Base-by-base conservation (phyloP, 192 early-diverging fungal genomes). In the Cladochytrium replicatum region DNA sequence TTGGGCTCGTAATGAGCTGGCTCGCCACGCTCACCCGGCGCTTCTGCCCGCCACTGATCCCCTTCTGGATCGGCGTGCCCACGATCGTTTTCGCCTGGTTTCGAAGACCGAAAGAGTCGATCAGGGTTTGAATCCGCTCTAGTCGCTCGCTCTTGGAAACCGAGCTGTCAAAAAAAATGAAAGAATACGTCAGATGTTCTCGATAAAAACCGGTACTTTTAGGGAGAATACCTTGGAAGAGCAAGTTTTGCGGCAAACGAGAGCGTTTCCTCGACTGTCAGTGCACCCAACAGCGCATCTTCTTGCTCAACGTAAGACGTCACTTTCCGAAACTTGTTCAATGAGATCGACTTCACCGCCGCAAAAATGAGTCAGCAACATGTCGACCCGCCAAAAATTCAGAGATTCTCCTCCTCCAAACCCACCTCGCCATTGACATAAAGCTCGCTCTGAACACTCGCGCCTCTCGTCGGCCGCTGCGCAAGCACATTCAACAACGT, bases 301-400 rank as follows among this genome's bases (percentile, higher is more conserved):
- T 95, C 92, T 47, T 95, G 92, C 66, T 92, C 89, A 3, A 92
- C 88, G 64, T 85, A 91, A 19, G n/a, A n/a, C n/a, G n/a, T n/a
- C n/a, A n/a, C n/a, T n/a, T n/a, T n/a, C n/a, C n/a, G n/a, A n/a
- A 53, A 22, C 13, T 50, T 27, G 50, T 55, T 29, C 11, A 55
- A 17, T 6, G 28, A 31, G 32, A 48, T 47, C n/a, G 48, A 44
- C 23, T 52, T 52, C 9, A 26, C 43, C 32, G 7, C 43, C 43
- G 64, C 40, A 58, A 17, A 29, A n/a, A 26, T 21, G 4, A n/a
- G n/a, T 22, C 22, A 15, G 7, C 17, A 11, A 17, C 19, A n/a
- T 63, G 6, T 26, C 6, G n/a, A 47, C 6, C 55, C 66, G 50
- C 71, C 72, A 54, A 68, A 52, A 17, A 69, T 64, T 2, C 45